Base-by-base conservation (phyloP, 345 rosid species). In the Eucalyptus tenuipes region DNA sequence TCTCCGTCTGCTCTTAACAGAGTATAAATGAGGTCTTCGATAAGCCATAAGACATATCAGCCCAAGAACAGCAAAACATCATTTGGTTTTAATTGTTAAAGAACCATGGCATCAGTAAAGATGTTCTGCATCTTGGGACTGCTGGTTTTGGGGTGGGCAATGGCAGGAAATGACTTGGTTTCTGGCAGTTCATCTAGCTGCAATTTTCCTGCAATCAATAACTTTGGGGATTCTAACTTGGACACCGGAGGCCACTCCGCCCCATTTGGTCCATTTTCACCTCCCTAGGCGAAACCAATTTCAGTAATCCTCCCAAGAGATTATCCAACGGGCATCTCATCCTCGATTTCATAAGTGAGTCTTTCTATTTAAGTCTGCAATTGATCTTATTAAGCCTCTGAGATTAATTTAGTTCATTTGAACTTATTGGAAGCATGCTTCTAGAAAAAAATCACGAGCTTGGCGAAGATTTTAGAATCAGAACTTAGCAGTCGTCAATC, bases 211-310 rank as follows among this genome's bases (percentile, higher is more conserved):
- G 87, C 87, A 1, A 55, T 89, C 81, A 87, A 55, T 92, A 95
- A 93, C 91, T 96, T 96, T 29, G 99, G 98, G 53, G 99, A 95
- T 88, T 95, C 98, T 4, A 96, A 96, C 88, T 96, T 98, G 1
- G 99, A 96, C 89, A 94, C 96, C 0, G 95, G 99, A 17, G 93
- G 93, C 57, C 92, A 91, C 20, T 89, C 88, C 25, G 97, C 97
- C 52, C 96, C 86, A n/a, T 91, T 89, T 88, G 20, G 80, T 91
- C 86, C 4, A 44, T 50, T 95, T 49, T 91, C 90, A 31, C 91
- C 90, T 64, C 96, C 97, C 16, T 42, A 95, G 96, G 99, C 25
- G 89, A 91, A 88, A 88, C 22, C 53, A n/a, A n/a, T n/a, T n/a
- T n/a, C n/a, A n/a, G n/a, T n/a, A n/a, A n/a, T n/a, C n/a, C n/a